Base-by-base conservation (phyloP, 2,329 filamentous ascomycete genomes). In the Colletotrichum horii region DNA sequence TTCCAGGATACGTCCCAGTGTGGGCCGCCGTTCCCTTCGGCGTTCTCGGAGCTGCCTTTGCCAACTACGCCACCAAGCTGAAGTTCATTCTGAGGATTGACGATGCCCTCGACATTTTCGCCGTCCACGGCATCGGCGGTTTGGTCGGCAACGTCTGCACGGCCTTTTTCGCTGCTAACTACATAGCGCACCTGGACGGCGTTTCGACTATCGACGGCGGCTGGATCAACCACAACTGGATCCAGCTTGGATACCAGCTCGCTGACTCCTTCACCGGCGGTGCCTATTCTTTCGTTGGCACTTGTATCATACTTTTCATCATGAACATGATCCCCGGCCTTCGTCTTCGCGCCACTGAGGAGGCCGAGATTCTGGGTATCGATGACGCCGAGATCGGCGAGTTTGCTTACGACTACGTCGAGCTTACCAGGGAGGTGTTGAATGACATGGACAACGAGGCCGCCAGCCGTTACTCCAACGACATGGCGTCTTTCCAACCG, bases 381-480 rank as follows among this genome's bases (percentile, higher is more conserved):
- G 95, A 98, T 80, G 96, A 98, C 80, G 93, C 94, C 28, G 95
- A 98, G 85, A 95, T 98, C 81, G 96, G 96, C 83, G 96, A 98
- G 87, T 98, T 97, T 83, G 96, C 95, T n/a, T 98, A 98, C 83
- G 96, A 98, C 84, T 98, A 97, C 80, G 95, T 98, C 78, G 95
- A 97, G 88, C 88, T 97, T 78, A 93, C 91, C 24, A 89, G 94
- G 43, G 88, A 89, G 79, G 86, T 89, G 52, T 81, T 89, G 65
- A 88, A 85, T 76, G 88, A 88, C 60, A 82, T 86, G 11, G 87
- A 89, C 22, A 85, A 83, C 76, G 87, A 89, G 70, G 83, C 81
- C 8, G 84, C 80, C 9, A 88, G 85, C 76, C 83, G 87, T 43
- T 89, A 86, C 77, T 88, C 87, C 7, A 83, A 80, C 34, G 86